Conservation (phyloP, 2,329 filamentous ascomycete species). For the Alternaria incomplexa region DNA sequence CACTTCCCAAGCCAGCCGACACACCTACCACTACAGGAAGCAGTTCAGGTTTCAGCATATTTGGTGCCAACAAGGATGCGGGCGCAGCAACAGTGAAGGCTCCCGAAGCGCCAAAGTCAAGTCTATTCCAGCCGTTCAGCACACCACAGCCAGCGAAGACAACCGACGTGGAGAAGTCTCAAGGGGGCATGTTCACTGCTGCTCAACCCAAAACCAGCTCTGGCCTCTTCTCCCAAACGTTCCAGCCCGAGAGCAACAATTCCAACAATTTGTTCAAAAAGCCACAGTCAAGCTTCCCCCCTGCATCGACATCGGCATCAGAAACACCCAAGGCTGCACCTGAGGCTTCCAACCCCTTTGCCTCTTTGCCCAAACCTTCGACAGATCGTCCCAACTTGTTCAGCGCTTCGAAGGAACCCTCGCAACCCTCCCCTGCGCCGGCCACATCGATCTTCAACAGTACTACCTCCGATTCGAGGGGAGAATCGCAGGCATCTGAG, state of each 20-base stretch:
- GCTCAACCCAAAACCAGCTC: conserved; percentile 29
- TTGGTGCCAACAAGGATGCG: conserved; percentile 21
- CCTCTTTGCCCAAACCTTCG: conserved; percentile 18
- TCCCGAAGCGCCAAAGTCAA: conserved; percentile 20
- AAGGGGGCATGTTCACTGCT: conserved; percentile 23
- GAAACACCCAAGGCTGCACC: conserved; percentile 16
- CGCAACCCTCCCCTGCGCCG: conserved; percentile 14
- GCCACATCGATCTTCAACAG: conserved; percentile 20
- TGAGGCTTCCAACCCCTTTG: conserved; percentile 23
- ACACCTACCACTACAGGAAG: conserved; percentile 8
- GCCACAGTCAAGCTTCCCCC: conserved; percentile 9
- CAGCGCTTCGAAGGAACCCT: conserved; percentile 17
- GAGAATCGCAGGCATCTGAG: conserved; percentile 13
- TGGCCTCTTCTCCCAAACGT: conserved; percentile 25
- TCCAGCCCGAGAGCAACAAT: conserved; percentile 18
- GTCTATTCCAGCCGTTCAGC: conserved; percentile 29
- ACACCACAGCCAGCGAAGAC: conserved; percentile 31
- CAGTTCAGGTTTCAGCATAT: conserved; percentile 18
- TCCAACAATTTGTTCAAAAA: conserved; percentile 18
- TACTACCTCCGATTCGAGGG: not conserved
- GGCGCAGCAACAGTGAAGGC: conserved; percentile 13
- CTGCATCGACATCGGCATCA: conserved; percentile 7
- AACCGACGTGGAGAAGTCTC: conserved; percentile 16
- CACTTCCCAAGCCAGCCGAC: conserved; percentile 19
- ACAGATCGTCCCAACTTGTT: conserved; percentile 21